A percentile compares a stretch with the other conserved stretches of the same genome.
phyloP scores from a whole-genome alignment of 2,329 filamentous ascomycete genomes.

The Colletotrichum phormii region DNA sequence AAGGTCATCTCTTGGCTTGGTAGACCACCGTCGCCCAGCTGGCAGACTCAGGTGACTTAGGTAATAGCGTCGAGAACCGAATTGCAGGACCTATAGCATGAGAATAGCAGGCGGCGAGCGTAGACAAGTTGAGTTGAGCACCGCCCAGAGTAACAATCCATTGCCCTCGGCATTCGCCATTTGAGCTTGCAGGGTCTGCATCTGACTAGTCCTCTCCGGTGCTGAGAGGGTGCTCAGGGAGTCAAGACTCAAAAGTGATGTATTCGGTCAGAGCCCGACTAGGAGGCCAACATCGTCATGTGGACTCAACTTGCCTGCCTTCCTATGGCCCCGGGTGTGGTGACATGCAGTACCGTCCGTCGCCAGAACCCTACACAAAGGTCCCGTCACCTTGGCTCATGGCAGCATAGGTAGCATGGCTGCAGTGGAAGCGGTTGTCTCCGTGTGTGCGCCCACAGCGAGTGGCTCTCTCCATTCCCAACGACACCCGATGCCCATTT shows the following conservation, averaged over 20 bases:
- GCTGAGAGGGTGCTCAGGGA: slow-evolving; percentile 26
- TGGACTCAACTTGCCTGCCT: slow-evolving; percentile 17
- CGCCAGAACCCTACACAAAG: slow-evolving; percentile 23
- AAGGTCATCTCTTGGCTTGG: slow-evolving; percentile 12
- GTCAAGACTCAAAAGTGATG: no score
- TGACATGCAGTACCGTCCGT: slow-evolving; percentile 26
- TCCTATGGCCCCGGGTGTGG: slow-evolving; percentile 14
- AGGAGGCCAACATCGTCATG: slow-evolving; percentile 25
- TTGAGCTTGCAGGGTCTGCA: slow-evolving; percentile 5
- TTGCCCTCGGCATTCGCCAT: slow-evolving; percentile 14
- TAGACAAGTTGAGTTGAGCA: not conserved
- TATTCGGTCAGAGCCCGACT: slow-evolving; percentile 18
- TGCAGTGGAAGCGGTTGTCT: slow-evolving; percentile 24
- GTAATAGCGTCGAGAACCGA: slow-evolving; percentile 22
- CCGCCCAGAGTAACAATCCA: slow-evolving; percentile 30
- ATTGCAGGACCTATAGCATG: slow-evolving; percentile 19
- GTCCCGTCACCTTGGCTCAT: slow-evolving; percentile 18
- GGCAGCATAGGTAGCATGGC: not conserved
- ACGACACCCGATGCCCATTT: slow-evolving; percentile 9
- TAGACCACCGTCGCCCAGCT: not conserved
- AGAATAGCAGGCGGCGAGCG: not conserved
- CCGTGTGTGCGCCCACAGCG: slow-evolving; percentile 14
- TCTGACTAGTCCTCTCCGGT: slow-evolving; percentile 1
- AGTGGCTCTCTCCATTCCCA: slow-evolving; percentile 23
- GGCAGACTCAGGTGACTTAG: slow-evolving; percentile 22